Evolutionary conservation across 2,329 filamentous ascomycete species (phyloP).

Genomic region (Fusarium foetens): DNA sequence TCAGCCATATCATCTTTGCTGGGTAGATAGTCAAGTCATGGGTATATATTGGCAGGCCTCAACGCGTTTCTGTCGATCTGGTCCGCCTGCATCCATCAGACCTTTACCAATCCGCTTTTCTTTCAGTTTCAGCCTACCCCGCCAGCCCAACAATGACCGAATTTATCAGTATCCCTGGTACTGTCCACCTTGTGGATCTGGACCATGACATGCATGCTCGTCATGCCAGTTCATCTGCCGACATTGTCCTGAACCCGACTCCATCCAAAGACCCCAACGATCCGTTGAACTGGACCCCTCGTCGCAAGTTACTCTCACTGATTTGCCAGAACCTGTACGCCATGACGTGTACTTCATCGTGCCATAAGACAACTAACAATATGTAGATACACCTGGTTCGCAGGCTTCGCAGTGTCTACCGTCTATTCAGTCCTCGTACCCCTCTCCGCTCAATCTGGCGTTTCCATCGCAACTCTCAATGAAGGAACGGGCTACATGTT

Average conservation of each 20-base stretch:
- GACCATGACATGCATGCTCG: slow-evolving; percentile 47
- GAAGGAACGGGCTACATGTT: slow-evolving; percentile 55
- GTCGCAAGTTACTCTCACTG: slow-evolving; percentile 42
- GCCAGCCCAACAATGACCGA: neutral
- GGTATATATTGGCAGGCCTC: neutral
- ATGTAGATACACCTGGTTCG: slow-evolving; percentile 50
- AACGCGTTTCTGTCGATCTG: neutral
- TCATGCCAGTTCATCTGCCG: slow-evolving; percentile 45
- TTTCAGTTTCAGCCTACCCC: neutral
- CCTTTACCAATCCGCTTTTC: neutral
- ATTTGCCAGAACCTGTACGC: slow-evolving; percentile 45
- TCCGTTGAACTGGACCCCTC: slow-evolving; percentile 60
- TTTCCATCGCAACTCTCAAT: slow-evolving; percentile 50
- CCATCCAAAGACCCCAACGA: slow-evolving; percentile 63
- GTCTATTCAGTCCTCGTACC: slow-evolving; percentile 53
- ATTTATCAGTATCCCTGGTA: slow-evolving; percentile 47
- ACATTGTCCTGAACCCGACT: slow-evolving; percentile 61
- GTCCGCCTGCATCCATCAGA: too few species aligned
- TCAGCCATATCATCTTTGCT: neutral
- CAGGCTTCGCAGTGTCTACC: slow-evolving; percentile 52
- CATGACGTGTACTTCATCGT: accelerated
- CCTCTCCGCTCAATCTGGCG: slow-evolving; percentile 44
- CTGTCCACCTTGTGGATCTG: slow-evolving; percentile 54
- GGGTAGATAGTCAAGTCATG: neutral
- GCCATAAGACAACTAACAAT: accelerated